Base-by-base conservation (phyloP, 2,329 filamentous ascomycete species). In the Davidsoniella australis region DNA sequence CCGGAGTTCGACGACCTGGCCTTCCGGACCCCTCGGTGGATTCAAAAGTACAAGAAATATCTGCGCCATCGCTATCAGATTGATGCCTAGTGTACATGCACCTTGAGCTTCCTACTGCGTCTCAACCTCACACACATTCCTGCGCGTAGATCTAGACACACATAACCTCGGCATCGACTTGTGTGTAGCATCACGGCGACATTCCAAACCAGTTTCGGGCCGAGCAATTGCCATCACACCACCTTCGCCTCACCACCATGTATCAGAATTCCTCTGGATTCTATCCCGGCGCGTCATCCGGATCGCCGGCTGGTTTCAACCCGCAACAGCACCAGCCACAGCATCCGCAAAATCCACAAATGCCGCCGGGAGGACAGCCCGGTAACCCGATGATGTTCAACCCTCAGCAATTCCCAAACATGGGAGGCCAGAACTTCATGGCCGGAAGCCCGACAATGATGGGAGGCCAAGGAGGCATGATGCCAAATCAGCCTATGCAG, bases 401-500 rank as follows among this genome's bases (percentile, higher is more conserved):
- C 24, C 50, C 41, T 12, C 50, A 52, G 36, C 46, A 48, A 23
- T 52, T 52, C 24, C 50, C 48, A 16, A 52, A 52, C 39, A 75
- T 77, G 71, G 65, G 63, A 48, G 63, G 66, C 50, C 72, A 75
- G 59, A 65, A 64, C 54, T 76, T 74, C 56, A 66, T 66, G 45
- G 68, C 67, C 44, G 69, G 66, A 55, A 49, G 47, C 55, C 64
- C 68, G 48, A 64, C 72, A 62, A 74, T 77, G 71, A 75, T 75
- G 67, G 62, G 63, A 55, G 70, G 68, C 39, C 68, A 70, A 63
- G 68, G 66, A 62, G 73, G 69, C 58, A 78, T 80, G 74, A 78
- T 80, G 75, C 75, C 73, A 64, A 76, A 70, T 60, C 62, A 72
- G 57, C 70, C 64, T 59, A 75, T 77, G 72, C 69, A 68, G 55